Percentiles rank a stretch among this genome's conserved stretches.
Conservation (phyloP, 2,329 filamentous ascomycete species). For the Xylaria digitata region DNA sequence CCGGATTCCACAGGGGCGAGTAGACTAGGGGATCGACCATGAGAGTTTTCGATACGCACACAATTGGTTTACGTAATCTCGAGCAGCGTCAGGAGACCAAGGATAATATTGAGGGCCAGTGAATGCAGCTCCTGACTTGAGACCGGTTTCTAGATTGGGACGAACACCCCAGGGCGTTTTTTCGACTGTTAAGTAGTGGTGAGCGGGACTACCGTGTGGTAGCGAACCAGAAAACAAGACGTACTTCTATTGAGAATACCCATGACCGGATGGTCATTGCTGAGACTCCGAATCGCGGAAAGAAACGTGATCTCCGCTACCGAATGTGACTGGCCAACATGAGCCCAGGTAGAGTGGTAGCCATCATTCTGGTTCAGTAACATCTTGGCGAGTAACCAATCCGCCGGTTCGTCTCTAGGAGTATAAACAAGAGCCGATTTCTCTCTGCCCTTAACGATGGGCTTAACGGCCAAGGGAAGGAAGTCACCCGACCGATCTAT, state of each 20-base stretch:
- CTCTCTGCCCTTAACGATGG: constrained; percentile 51
- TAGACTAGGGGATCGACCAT: too few species aligned
- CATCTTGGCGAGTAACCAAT: constrained; percentile 64
- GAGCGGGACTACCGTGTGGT: constrained; percentile 3
- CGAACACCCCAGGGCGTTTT: constrained; percentile 49
- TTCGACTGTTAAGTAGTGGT: constrained; percentile 41
- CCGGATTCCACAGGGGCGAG: too few species aligned
- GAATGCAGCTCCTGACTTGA: constrained; percentile 16
- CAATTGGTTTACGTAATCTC: constrained; percentile 41
- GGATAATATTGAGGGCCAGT: constrained; percentile 49
- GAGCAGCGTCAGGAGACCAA: constrained; percentile 46
- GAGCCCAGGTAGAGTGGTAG: constrained; percentile 57
- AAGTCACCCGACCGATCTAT: constrained; percentile 56
- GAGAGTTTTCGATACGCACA: background rate
- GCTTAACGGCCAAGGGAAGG: constrained; percentile 60
- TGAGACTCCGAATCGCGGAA: constrained; percentile 58
- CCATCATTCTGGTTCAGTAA: constrained; percentile 62
- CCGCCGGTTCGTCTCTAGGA: constrained; percentile 55
- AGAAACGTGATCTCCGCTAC: constrained; percentile 57
- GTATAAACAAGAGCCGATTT: constrained; percentile 58
- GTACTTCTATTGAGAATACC: constrained; percentile 53
- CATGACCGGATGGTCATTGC: constrained; percentile 57
- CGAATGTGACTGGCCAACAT: constrained; percentile 57
- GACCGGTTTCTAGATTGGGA: constrained; percentile 40
- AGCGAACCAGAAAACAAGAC: constrained; percentile 12